phyloP scores from a whole-genome alignment of 192 early-diverging fungal species.

The Geranomyces michiganensis region DNA sequence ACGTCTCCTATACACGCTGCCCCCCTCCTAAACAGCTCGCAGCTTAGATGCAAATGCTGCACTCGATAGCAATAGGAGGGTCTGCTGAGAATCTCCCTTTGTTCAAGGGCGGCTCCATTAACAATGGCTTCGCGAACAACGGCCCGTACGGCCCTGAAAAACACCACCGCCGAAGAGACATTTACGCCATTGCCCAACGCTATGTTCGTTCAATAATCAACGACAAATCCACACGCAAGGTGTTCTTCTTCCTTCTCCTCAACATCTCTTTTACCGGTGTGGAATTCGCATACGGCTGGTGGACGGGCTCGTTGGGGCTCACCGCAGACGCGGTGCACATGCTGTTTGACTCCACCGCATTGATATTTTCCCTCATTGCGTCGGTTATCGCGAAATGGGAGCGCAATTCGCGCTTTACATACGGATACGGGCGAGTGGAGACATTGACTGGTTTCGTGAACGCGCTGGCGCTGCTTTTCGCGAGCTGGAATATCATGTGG shows the following conservation, averaged over 20 bases:
- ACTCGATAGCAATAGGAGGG: slow-evolving; percentile 25
- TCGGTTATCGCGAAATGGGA: slow-evolving; percentile 92
- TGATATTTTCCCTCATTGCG: slow-evolving; percentile 85
- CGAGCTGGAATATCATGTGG: slow-evolving; percentile 86
- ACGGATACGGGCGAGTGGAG: slow-evolving; percentile 90
- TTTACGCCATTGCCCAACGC: slow-evolving; percentile 21
- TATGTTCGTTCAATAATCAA: slow-evolving; percentile 59
- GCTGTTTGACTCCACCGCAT: slow-evolving; percentile 94
- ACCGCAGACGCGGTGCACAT: slow-evolving; percentile 98
- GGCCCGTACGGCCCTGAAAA: neutral
- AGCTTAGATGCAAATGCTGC: slow-evolving; percentile 17
- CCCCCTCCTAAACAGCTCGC: no score
- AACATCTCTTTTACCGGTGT: slow-evolving; percentile 94
- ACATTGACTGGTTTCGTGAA: slow-evolving; percentile 92
- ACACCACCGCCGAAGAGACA: slow-evolving; percentile 14
- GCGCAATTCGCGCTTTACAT: slow-evolving; percentile 75
- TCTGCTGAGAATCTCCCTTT: slow-evolving; percentile 12
- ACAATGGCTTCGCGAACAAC: neutral
- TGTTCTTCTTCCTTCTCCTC: slow-evolving; percentile 90
- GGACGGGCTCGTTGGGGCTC: slow-evolving; percentile 73
- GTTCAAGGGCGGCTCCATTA: slow-evolving; percentile 12
- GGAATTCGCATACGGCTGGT: slow-evolving; percentile 64
- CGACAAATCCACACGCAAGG: slow-evolving; percentile 82
- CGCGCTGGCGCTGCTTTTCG: slow-evolving; percentile 86
- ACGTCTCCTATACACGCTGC: no score